Evolutionary conservation across 1,139 yeast species (phyloP).

Genomic region (Geotrichum carabidarum): DNA sequence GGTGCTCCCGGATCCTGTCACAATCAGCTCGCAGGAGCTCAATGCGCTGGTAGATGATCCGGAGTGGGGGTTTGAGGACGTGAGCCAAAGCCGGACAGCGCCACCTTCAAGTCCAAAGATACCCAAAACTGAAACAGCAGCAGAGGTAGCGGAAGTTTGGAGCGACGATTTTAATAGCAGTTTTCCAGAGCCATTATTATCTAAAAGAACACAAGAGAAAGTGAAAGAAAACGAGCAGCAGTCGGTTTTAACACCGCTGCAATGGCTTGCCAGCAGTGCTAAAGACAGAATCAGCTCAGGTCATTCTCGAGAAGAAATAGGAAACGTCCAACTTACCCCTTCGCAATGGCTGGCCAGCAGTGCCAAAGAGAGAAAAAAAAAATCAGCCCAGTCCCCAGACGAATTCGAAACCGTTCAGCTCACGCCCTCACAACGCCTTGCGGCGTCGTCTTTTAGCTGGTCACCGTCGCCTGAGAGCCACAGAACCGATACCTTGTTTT

Average conservation of each 20-base stretch:
- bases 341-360: no score
- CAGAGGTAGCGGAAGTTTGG: neutral
- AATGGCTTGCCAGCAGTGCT: no score
- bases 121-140: neutral
- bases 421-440: no score
- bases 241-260: no score
- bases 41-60: conserved; percentile 13
- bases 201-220: neutral
- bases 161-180: neutral
- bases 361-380: no score
- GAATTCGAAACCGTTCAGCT: no score
- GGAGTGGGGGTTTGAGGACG: conserved; percentile 13
- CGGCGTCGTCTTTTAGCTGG: conserved; percentile 24
- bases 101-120: neutral
- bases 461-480: conserved; percentile 38
- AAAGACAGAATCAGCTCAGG: no score
- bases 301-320: no score
- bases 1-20: neutral
- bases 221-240: neutral
- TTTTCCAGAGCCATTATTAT: neutral
- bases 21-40: conserved; percentile 5
- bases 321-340: no score
- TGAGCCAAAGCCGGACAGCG: no score
- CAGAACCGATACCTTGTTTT: conserved; percentile 30
- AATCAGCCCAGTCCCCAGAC: no score